Conservation (phyloP, 257 asterid species). For the Misopates orontium region DNA sequence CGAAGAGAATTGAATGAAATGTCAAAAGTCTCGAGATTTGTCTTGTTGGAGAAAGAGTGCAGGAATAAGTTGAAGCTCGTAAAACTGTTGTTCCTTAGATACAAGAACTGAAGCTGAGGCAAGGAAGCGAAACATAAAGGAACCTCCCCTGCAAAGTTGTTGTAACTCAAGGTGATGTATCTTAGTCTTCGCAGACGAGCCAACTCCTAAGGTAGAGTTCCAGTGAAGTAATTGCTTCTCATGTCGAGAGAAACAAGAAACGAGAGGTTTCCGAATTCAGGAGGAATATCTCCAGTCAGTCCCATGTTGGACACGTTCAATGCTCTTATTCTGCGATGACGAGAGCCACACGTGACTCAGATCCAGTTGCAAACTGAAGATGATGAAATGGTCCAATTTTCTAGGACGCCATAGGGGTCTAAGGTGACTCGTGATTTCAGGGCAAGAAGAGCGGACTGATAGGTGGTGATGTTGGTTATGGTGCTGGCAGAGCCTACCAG, state of each 20-base stretch:
- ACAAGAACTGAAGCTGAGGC: background rate
- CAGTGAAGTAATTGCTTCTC: constrained; percentile 29
- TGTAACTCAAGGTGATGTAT: constrained; percentile 12
- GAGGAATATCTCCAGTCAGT: constrained; percentile 24
- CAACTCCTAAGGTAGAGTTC: constrained; percentile 29
- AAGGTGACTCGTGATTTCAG: background rate
- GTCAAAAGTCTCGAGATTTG: background rate
- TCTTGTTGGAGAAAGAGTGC: background rate
- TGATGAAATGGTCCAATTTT: constrained; percentile 6
- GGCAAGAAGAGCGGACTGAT: constrained; percentile 21
- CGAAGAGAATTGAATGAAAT: background rate
- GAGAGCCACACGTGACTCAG: constrained; percentile 38
- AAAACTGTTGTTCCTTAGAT: background rate
- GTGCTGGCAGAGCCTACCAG: background rate
- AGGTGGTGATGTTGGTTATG: background rate
- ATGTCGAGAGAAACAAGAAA: constrained; percentile 14
- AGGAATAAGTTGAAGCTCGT: background rate
- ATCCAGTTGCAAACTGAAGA: constrained; percentile 9
- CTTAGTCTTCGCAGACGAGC: constrained; percentile 29
- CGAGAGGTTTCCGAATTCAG: background rate
- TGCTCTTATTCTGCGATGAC: constrained; percentile 29
- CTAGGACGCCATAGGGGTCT: background rate
- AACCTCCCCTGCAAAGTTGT: constrained; percentile 36
- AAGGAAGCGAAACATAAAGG: constrained; percentile 29
- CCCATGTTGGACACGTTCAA: constrained; percentile 29